Evolutionary conservation across 23 red algal species (phyloP).

Genomic region (Agarophyton chilense): DNA sequence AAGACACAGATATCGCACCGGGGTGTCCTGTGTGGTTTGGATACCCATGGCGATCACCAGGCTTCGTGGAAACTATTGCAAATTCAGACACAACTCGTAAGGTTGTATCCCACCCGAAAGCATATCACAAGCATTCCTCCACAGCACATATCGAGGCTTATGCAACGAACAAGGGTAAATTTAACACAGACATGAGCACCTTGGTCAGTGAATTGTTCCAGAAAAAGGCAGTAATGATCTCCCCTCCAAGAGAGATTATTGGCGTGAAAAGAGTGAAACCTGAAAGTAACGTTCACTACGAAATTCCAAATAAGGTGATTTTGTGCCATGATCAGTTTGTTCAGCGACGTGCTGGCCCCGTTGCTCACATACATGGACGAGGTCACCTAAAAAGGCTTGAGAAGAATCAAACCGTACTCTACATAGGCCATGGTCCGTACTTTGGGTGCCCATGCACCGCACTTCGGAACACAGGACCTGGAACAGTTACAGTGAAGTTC

Average conservation of each 20-base stretch:
- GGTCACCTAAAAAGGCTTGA: not conserved
- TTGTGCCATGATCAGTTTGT: conserved; percentile 24
- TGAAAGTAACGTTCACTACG: not conserved
- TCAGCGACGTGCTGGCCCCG: not conserved
- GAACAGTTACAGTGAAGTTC: conserved; percentile 38
- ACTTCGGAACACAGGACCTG: not conserved
- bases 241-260: conserved; percentile 16
- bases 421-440: conserved; percentile 61
- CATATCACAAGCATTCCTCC: not conserved
- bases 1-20: conserved; percentile 23
- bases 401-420: conserved; percentile 40
- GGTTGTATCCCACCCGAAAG: not conserved
- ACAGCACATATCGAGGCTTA: conserved; percentile 9
- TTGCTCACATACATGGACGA: not conserved
- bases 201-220: conserved; percentile 6
- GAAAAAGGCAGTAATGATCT: conserved; percentile 32
- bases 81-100: conserved; percentile 17
- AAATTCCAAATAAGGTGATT: conserved; percentile 11
- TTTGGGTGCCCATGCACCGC: conserved; percentile 46
- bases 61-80: conserved; percentile 36
- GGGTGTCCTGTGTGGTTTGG: conserved; percentile 60
- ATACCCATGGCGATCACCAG: conserved; percentile 65
- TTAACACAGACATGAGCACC: not conserved
- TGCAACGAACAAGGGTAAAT: conserved; percentile 8
- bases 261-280: conserved; percentile 10